phyloP scores from a whole-genome alignment of 331 rosid genomes.

The Rosa hybrid region DNA sequence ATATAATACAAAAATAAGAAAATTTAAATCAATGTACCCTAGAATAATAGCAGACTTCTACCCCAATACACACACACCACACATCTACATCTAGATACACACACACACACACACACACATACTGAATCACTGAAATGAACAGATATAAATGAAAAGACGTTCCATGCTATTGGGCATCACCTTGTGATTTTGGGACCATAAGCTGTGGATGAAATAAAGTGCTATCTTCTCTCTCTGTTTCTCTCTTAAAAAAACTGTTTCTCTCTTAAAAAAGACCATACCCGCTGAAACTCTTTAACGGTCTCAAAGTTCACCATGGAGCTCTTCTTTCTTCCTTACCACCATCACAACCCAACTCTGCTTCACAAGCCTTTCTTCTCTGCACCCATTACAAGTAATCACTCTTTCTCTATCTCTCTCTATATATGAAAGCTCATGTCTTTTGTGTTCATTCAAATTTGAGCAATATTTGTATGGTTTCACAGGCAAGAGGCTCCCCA shows the following conservation, averaged over 20 bases:
- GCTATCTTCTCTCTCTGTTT: constrained; percentile 37
- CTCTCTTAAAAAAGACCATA: neutral
- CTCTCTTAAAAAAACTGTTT: neutral
- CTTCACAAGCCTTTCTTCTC: constrained; percentile 49
- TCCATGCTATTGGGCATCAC: neutral
- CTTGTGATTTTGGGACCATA: constrained; percentile 11
- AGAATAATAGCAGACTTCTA: too few species aligned
- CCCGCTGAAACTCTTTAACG: constrained; percentile 11
- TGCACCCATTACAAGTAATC: constrained; percentile 47
- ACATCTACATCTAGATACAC: too few species aligned
- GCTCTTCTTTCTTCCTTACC: constrained; percentile 52
- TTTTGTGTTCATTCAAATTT: constrained; percentile 13
- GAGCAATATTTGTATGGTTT: constrained; percentile 22
- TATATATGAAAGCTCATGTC: neutral
- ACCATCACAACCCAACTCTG: constrained; percentile 39
- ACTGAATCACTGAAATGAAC: too few species aligned
- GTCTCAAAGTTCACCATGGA: constrained; percentile 44
- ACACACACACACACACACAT: too few species aligned
- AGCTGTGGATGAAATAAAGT: constrained; percentile 65
- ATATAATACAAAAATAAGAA: too few species aligned
- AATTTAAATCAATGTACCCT: too few species aligned
- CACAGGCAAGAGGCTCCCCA: constrained; percentile 47
- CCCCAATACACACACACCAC: too few species aligned
- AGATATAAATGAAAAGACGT: neutral
- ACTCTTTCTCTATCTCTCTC: constrained; percentile 34